Conservation (phyloP, 257 asterid genomes). For the Capsicum rhomboideum region DNA sequence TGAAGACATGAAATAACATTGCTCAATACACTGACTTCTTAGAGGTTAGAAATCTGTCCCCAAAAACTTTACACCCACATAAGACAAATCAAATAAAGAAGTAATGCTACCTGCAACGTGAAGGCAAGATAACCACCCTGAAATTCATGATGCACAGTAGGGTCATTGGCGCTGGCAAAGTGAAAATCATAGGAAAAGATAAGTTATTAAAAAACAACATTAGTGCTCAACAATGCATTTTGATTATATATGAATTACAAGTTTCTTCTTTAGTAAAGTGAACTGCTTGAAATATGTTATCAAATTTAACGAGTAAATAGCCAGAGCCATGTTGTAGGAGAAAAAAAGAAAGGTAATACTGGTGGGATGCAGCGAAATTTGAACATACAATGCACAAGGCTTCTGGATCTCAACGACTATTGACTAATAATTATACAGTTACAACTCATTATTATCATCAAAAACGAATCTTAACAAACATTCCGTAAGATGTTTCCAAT, state of each 20-base stretch:
- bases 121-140: constrained; percentile 93
- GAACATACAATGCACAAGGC: not conserved
- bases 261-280: not conserved
- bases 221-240: not conserved
- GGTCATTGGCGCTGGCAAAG: constrained; percentile 57
- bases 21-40: not conserved
- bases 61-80: not conserved
- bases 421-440: not conserved
- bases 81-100: constrained; percentile 1
- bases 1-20: not conserved
- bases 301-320: not conserved
- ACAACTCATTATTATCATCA: not conserved
- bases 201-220: not conserved
- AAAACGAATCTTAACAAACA: not conserved
- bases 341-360: not conserved
- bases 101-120: constrained; percentile 48
- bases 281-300: not conserved
- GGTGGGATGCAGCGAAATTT: not conserved
- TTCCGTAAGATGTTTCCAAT: not conserved
- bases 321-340: not conserved
- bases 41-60: not conserved
- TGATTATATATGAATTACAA: not conserved
- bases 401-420: not conserved
- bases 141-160: constrained; percentile 56
- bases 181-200: constrained; percentile 6